Conservation (phyloP, 1,284 basidiomycete genomes). For the Cryptococcus neoformans region DNA sequence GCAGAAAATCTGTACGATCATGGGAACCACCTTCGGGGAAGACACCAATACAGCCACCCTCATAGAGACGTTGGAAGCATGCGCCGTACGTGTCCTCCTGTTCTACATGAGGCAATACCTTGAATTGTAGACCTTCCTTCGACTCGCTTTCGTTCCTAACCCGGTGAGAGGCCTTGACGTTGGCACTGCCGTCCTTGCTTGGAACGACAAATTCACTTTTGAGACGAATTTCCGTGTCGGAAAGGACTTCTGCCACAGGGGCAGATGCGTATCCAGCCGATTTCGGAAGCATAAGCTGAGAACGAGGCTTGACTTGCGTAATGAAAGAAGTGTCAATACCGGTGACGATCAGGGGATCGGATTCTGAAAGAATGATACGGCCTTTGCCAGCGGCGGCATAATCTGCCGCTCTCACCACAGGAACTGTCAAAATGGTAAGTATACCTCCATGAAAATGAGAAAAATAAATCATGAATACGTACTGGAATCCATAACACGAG, state of each 20-base stretch:
- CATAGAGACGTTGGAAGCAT: conserved; percentile 83
- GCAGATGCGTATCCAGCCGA: conserved; percentile 71
- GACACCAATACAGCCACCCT: conserved; percentile 88
- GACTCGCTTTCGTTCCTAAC: conserved; percentile 64
- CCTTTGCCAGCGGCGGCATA: conserved; percentile 77
- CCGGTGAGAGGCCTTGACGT: conserved; percentile 69
- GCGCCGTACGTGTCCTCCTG: conserved; percentile 93
- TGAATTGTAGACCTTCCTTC: conserved; percentile 64
- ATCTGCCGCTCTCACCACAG: conserved; percentile 90
- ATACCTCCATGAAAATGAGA: not conserved
- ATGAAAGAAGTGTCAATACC: conserved; percentile 77
- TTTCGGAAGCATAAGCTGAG: conserved; percentile 88
- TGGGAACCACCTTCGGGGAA: conserved; percentile 98
- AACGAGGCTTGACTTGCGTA: conserved; percentile 70
- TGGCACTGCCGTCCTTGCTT: conserved; percentile 50
- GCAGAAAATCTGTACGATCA: conserved; percentile 90
- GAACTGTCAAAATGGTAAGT: conserved; percentile 57
- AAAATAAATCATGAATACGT: conserved; percentile 46
- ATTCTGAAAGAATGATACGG: conserved; percentile 64
- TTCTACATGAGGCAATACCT: conserved; percentile 78
- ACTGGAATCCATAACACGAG: conserved; percentile 88
- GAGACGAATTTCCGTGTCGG: conserved; percentile 75
- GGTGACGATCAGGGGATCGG: conserved; percentile 73
- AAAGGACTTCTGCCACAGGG: conserved; percentile 84
- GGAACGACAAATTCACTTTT: conserved; percentile 74